A percentile compares a stretch with the other conserved stretches of the same genome.
These are phyloP conservation scores for Bipolaris bicolor DNA, from an alignment of 2,329 filamentous ascomycete genomes.

Conservation along the genomic window DNA sequence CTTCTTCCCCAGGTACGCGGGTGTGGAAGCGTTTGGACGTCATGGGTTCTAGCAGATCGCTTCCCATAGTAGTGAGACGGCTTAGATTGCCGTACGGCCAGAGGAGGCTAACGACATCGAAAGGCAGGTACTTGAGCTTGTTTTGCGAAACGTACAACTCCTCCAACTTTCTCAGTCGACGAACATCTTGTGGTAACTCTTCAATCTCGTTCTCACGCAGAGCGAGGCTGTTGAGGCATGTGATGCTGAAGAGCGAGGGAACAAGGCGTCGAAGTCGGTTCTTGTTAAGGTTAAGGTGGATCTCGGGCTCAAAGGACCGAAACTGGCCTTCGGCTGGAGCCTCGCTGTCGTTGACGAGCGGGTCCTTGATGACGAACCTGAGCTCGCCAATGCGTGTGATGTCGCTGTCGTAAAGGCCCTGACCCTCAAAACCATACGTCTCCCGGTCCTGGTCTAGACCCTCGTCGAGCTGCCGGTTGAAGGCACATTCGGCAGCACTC, in stretches of 20 bases:
- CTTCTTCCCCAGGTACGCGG: neutral
- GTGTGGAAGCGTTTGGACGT: constrained; percentile 3
- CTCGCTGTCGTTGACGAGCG: constrained; percentile 32
- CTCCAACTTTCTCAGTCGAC: constrained; percentile 26
- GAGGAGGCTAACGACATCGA: constrained; percentile 32
- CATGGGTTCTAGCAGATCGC: constrained; percentile 25
- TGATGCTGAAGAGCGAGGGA: constrained; percentile 34
- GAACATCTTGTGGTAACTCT: constrained; percentile 37
- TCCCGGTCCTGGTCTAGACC: constrained; percentile 25
- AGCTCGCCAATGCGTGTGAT: constrained; percentile 35
- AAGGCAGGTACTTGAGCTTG: constrained; percentile 31
- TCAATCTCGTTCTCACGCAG: constrained; percentile 35
- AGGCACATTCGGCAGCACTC: constrained; percentile 14
- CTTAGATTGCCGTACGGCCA: constrained; percentile 22
- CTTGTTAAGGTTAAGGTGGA: constrained; percentile 29
- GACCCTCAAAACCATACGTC: constrained; percentile 22
- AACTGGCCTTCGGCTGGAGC: constrained; percentile 38
- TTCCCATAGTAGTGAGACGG: constrained; percentile 22
- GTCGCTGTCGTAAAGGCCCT: constrained; percentile 28
- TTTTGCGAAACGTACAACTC: constrained; percentile 34
- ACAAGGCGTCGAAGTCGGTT: constrained; percentile 31
- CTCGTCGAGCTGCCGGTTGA: constrained; percentile 19
- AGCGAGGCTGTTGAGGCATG: constrained; percentile 33
- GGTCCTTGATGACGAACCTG: constrained; percentile 33
- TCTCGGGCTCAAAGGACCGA: constrained; percentile 37